phyloP scores from a whole-genome alignment of 345 rosid species.

The Firmiana major region DNA sequence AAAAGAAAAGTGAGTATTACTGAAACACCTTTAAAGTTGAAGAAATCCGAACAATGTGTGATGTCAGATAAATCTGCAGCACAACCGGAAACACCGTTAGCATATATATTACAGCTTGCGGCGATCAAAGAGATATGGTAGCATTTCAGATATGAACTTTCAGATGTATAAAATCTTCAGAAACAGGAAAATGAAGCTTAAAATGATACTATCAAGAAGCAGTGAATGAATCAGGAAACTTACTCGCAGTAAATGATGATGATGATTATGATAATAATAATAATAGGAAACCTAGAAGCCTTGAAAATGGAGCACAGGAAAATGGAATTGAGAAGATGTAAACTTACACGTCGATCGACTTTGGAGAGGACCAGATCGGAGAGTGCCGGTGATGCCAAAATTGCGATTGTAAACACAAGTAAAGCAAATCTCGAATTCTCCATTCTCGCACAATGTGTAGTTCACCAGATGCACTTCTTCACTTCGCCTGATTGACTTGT shows the following conservation, averaged over 20 bases:
- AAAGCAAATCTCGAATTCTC: constrained; percentile 33
- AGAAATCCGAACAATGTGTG: constrained; percentile 68
- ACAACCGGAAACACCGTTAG: not conserved
- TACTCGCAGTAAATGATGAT: not conserved
- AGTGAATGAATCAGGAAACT: not conserved
- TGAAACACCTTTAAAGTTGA: constrained; percentile 66
- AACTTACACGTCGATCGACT: constrained; percentile 92
- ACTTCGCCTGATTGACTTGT: not conserved
- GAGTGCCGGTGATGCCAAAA: constrained; percentile 53
- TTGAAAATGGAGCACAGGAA: not conserved
- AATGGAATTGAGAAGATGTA: constrained; percentile 8
- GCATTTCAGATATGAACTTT: not conserved
- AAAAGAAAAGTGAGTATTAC: not conserved
- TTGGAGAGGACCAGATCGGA: constrained; percentile 83
- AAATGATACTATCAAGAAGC: not conserved
- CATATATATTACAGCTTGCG: not conserved
- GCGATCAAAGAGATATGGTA: not conserved
- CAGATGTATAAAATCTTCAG: not conserved
- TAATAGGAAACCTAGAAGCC: not conserved
- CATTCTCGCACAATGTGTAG: constrained; percentile 23
- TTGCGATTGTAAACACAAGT: constrained; percentile 36
- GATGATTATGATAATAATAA: not conserved
- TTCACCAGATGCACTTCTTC: not conserved
- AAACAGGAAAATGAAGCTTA: not conserved
- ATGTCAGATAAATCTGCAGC: constrained; percentile 78